These are phyloP conservation scores for Coemansia sp. DNA, from an alignment of 192 early-diverging fungal species.

Conservation along the genomic window DNA sequence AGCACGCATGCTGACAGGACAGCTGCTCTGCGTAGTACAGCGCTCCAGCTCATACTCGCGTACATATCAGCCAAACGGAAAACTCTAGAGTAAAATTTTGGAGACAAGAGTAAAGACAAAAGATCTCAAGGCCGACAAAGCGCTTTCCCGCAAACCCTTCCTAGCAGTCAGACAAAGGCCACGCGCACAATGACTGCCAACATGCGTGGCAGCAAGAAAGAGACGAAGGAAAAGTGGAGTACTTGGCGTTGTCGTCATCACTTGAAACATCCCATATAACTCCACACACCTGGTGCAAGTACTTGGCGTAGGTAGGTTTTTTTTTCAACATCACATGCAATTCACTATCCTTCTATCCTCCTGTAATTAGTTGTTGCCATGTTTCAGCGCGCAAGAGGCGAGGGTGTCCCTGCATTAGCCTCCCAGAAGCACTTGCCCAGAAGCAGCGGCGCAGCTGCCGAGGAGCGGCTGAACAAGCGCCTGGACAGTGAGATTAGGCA, in stretches of 20 bases:
- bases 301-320: too few relatives aligned
- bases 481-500: slow-evolving; percentile 44
- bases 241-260: not conserved
- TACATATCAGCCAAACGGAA: not conserved
- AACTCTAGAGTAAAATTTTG: too few relatives aligned
- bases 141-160: not conserved
- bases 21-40: not conserved
- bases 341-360: not conserved
- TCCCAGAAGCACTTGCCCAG: slow-evolving; percentile 35
- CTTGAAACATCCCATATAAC: not conserved
- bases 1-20: slow-evolving; percentile 1
- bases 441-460: slow-evolving; percentile 22
- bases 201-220: not conserved
- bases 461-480: slow-evolving; percentile 45
- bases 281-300: not conserved
- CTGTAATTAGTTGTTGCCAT: slow-evolving; percentile 2
- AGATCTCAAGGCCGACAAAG: not conserved
- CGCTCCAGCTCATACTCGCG: not conserved
- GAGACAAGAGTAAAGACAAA: not conserved
- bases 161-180: not conserved
- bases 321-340: not conserved
- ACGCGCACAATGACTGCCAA: not conserved
- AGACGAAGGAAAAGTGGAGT: too few relatives aligned
- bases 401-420: slow-evolving; percentile 19
- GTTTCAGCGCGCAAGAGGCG: slow-evolving; percentile 38